Base-by-base conservation (phyloP, 2,329 filamentous ascomycete species). In the Claviceps citrina region DNA sequence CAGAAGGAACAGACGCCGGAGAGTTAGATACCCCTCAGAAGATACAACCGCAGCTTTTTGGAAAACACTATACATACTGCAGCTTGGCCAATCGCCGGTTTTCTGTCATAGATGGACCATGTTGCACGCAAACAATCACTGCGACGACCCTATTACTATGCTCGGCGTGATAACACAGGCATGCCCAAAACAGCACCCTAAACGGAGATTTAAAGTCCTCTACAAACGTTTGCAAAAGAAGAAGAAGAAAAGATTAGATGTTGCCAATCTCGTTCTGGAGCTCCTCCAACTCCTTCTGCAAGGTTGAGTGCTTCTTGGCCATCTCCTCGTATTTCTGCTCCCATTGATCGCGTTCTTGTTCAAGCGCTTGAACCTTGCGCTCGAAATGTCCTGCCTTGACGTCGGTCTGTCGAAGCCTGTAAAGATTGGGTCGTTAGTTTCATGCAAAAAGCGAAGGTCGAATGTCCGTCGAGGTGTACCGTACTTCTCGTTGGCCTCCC, bases 311-410 rank as follows among this genome's bases (percentile, higher is more conserved):
- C 70, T 95, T 93, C 77, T 87, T 82, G 54, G 80, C 65, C 81
- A 94, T 93, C 64, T 96, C 89, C 68, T 96, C 91, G 69, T 93
- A 96, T 73, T 98, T 96, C 65, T 73, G 62, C 72, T 96, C 91
- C 87, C 87, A 95, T 65, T 87, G 78, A 65, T 95, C 86, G 56
- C 84, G 82, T 62, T 87, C 77, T 58, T 76, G 71, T 70, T 98
- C 91, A 58, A 95, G 79, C 55, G 91, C 89, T 66, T 95, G 85
- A 53, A 96, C 91, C 74, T 96, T 96, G 68, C 91, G 91, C 72
- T 98, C 91, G 67, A 89, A 96, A 71, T 98, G 89, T 56, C 89
- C 91, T 57, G 89, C 87, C 75, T 96, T 96, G 68, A 96, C 86
- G 63, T 98, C 91, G 68, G 91, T 95, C 71, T 94, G 87, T 63